A percentile compares a stretch with the other conserved stretches of the same genome.
phyloP scores from a whole-genome alignment of 228 moss, liverwort and hornwort genomes.

The Sphagnum magellanicum region DNA sequence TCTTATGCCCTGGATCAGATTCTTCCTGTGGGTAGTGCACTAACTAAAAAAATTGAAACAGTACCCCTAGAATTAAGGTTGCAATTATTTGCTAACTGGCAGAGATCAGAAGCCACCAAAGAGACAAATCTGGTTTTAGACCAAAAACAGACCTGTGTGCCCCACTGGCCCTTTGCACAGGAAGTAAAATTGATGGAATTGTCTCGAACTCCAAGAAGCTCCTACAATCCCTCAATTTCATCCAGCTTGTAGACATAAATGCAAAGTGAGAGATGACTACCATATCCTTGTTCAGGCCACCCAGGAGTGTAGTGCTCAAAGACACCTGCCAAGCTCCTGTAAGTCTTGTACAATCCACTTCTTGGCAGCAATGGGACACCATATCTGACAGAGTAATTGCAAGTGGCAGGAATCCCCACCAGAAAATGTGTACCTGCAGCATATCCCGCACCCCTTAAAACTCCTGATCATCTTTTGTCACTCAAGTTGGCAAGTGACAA shows the following conservation, averaged over 20 bases:
- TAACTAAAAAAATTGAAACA: too few species aligned
- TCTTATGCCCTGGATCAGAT: too few species aligned
- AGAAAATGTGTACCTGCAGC: too few species aligned
- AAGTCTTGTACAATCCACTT: slow-evolving; percentile 13
- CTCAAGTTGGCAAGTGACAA: too few species aligned
- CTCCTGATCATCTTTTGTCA: too few species aligned
- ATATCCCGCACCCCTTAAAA: too few species aligned
- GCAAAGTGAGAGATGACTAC: slow-evolving; percentile 26
- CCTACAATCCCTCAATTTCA: slow-evolving; percentile 46
- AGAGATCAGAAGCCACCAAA: too few species aligned
- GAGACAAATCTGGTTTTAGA: background rate
- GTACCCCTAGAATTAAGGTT: too few species aligned
- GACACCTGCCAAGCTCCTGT: slow-evolving; percentile 10
- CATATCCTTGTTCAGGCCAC: slow-evolving; percentile 48
- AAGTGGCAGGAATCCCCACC: too few species aligned
- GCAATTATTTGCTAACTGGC: too few species aligned
- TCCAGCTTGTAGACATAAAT: slow-evolving; percentile 51
- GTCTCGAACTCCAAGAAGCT: slow-evolving; percentile 52
- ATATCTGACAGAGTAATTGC: background rate
- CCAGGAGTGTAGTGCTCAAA: slow-evolving; percentile 14
- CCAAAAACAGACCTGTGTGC: slow-evolving; percentile 40
- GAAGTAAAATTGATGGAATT: slow-evolving; percentile 30
- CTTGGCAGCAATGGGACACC: background rate
- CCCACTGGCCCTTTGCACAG: slow-evolving; percentile 65
- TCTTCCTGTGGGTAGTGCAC: too few species aligned